Conservation (phyloP, 176 grass and related monocot genomes). For the Paspalum vaginatum region DNA sequence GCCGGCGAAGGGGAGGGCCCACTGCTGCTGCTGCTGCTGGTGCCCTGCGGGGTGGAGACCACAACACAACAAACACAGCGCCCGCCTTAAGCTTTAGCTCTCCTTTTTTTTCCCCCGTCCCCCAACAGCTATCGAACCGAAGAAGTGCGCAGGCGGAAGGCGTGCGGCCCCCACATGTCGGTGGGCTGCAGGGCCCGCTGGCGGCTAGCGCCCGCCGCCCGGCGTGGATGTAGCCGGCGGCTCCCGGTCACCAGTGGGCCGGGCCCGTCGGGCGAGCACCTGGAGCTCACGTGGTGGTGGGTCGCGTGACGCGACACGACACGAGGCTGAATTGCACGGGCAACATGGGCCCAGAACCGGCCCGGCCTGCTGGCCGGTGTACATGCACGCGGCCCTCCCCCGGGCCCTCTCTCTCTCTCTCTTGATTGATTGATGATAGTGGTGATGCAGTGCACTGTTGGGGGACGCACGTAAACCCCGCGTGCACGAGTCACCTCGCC, state of each 20-base stretch:
- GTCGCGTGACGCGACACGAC: slow-evolving; percentile 1
- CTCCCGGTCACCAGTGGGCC: slow-evolving; percentile 19
- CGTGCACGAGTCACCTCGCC: not conserved
- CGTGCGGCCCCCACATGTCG: slow-evolving; percentile 21
- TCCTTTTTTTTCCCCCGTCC: too few relatives aligned
- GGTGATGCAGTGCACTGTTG: not conserved
- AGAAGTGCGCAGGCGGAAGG: slow-evolving; percentile 18
- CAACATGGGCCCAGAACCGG: slow-evolving; percentile 22
- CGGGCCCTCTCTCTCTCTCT: not conserved
- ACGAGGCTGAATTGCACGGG: slow-evolving; percentile 27
- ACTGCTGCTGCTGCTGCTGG: slow-evolving; percentile 48
- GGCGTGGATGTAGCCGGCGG: slow-evolving; percentile 30
- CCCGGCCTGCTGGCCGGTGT: not conserved
- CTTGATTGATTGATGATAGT: too few relatives aligned
- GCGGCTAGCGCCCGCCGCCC: not conserved
- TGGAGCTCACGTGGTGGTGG: slow-evolving; percentile 40
- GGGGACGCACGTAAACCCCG: not conserved
- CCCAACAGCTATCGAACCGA: not conserved
- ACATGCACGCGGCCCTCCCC: slow-evolving; percentile 21
- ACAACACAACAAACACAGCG: slow-evolving; percentile 28
- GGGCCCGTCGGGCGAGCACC: slow-evolving; percentile 1
- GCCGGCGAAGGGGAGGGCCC: slow-evolving; percentile 65
- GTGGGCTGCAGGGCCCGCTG: not conserved
- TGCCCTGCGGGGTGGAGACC: slow-evolving; percentile 50
- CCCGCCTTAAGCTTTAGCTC: slow-evolving; percentile 20